These are phyloP conservation scores for Mycotypha africana DNA, from an alignment of 371 early-diverging fungal genomes.

Conservation along the genomic window DNA sequence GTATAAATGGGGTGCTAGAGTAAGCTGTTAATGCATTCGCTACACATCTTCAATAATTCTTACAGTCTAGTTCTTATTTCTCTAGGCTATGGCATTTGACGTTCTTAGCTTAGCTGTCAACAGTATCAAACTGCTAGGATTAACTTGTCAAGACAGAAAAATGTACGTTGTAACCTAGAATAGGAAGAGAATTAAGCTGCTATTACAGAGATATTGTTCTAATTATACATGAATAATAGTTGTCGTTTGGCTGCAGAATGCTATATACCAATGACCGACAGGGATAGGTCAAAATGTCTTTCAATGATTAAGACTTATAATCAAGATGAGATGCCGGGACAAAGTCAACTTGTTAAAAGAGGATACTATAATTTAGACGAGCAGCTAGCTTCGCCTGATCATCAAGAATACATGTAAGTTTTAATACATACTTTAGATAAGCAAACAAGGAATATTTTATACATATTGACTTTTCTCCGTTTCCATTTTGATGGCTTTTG, in stretches of 20 bases:
- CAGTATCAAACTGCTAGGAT: constrained; percentile 25
- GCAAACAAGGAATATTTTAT: too few species aligned
- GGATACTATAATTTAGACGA: constrained; percentile 8
- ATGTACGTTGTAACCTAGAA: too few species aligned
- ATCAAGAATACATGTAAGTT: constrained; percentile 14
- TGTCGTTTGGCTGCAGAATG: constrained; percentile 13
- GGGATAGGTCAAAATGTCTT: constrained; percentile 18
- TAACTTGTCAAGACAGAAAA: constrained; percentile 23
- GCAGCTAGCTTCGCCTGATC: constrained; percentile 1
- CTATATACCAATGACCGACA: constrained; percentile 15
- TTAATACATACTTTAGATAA: too few species aligned
- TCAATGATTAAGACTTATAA: constrained; percentile 6
- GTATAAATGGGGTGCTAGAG: constrained; percentile 44
- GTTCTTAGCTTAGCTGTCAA: constrained; percentile 31
- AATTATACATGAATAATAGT: too few species aligned
- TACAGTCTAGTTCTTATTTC: too few species aligned
- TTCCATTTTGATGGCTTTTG: too few species aligned
- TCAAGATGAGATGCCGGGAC: constrained; percentile 10
- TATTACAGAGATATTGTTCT: too few species aligned
- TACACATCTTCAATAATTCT: neutral
- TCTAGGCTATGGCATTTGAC: constrained; percentile 33
- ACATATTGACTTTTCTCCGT: neutral
- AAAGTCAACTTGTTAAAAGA: constrained; percentile 13
- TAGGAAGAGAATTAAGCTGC: too few species aligned
- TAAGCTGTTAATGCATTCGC: constrained; percentile 7